Evolutionary conservation across 2,329 filamentous ascomycete genomes (phyloP).

Genomic region (Colletotrichum musae): DNA sequence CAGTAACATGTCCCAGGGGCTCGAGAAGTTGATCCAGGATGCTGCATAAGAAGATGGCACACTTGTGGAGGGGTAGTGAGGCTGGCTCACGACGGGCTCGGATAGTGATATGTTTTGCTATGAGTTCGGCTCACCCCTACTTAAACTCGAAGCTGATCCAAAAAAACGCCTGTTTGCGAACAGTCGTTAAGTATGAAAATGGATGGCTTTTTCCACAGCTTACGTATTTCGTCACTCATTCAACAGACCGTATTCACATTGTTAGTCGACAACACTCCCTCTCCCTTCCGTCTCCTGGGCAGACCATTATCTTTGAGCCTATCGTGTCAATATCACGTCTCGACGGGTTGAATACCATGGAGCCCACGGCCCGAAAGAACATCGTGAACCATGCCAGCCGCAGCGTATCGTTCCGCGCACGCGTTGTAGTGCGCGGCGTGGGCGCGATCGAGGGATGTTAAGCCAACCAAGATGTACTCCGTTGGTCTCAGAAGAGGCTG

Average conservation of each 20-base stretch:
- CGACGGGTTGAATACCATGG: background rate
- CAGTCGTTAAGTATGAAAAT: too few relatives aligned
- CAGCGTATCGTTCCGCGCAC: background rate
- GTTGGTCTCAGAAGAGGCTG: slow-evolving; percentile 1
- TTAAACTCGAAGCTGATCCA: too few relatives aligned
- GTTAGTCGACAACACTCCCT: background rate
- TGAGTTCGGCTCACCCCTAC: too few relatives aligned
- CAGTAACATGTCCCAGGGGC: background rate
- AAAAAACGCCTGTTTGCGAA: too few relatives aligned
- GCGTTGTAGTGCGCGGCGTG: background rate
- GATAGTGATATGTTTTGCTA: too few relatives aligned
- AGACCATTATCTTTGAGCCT: background rate
- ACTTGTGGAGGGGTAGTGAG: background rate
- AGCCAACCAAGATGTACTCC: background rate
- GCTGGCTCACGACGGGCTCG: background rate
- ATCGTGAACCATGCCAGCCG: background rate
- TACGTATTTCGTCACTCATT: too few relatives aligned
- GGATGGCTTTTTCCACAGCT: too few relatives aligned
- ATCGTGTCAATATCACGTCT: background rate
- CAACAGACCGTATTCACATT: too few relatives aligned
- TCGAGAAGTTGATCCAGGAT: background rate
- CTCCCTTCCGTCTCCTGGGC: slow-evolving; percentile 1
- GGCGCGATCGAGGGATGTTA: background rate
- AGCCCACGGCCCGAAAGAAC: slow-evolving; percentile 4
- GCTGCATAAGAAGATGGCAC: background rate